Base-by-base conservation (phyloP, 2,329 filamentous ascomycete species). In the Penicillium sp. region DNA sequence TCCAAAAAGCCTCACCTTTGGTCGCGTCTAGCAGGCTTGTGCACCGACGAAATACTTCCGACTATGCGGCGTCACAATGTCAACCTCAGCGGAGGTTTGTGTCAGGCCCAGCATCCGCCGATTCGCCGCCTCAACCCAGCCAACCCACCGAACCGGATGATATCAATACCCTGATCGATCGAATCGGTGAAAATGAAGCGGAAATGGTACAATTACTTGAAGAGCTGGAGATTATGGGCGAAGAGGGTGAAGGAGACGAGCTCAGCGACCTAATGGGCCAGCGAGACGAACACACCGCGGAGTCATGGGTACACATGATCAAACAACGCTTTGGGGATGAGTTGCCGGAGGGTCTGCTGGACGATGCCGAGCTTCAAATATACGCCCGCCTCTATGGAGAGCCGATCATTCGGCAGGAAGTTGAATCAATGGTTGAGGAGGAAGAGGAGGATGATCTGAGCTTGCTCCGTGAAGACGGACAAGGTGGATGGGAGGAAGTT, bases 321-420 rank as follows among this genome's bases (percentile, higher is more conserved):
- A 81, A 85, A 60, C 83, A 87, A 55, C 76, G 80, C 8, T 94
- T 88, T 66, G 84, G 88, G 53, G 83, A 93, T 61, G 83, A 78
- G 0, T 69, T 96, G 22, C 90, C 90, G 0, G 79, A 81, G 29
- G 82, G 78, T 31, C 81, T 87, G 59, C 68, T 96, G 45, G 82
- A 75, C 31, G 75, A 77, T 1, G 79, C 85, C 46, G 89, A 95
- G 66, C 83, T 85, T 61, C 73, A 72, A 42, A 72, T 95, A 1
- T 95, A 95, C 67, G 82, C 85, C 63, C 77, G 88, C 55, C 71
- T 95, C 15, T 96, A 93, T 65, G 91, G 90, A 1, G 75, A 83
- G 31, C 88, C 89, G 2, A 65, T 87, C 1, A 45, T 63, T 8
- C 49, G 43, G 10, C 48, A 67, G 43, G 63, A 57, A 35, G 19